phyloP scores from a whole-genome alignment of 768 basidiomycete species.

The Trametes cubensis region DNA sequence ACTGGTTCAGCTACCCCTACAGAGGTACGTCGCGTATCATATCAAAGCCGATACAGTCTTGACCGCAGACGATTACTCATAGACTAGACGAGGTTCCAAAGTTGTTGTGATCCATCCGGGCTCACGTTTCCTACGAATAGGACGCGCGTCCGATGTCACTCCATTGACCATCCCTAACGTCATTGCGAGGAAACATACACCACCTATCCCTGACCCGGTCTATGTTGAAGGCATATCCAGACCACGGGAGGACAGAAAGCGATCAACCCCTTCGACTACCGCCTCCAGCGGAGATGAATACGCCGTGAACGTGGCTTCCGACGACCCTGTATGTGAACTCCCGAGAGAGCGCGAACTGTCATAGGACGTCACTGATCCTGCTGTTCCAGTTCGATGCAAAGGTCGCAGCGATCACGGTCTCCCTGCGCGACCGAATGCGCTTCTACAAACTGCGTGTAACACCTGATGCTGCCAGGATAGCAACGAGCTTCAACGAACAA shows the following conservation, averaged over 20 bases:
- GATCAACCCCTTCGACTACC: conserved; percentile 28
- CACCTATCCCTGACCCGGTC: conserved; percentile 44
- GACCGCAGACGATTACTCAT: neutral
- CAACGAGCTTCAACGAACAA: conserved; percentile 78
- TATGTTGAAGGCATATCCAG: conserved; percentile 58
- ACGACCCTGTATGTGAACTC: conserved; percentile 59
- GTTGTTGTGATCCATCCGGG: conserved; percentile 82
- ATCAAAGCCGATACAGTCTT: neutral
- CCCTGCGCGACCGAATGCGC: conserved; percentile 80
- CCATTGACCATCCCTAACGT: conserved; percentile 71
- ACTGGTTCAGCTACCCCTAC: conserved; percentile 31
- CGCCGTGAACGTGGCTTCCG: conserved; percentile 47
- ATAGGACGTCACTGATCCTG: neutral
- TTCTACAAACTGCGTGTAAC: conserved; percentile 84
- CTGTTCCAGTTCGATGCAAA: conserved; percentile 69
- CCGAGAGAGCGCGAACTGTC: neutral
- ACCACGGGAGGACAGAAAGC: conserved; percentile 46
- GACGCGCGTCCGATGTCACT: conserved; percentile 75
- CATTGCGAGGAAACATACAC: conserved; percentile 65
- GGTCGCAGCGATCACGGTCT: conserved; percentile 67
- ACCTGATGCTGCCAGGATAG: conserved; percentile 68
- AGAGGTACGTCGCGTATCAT: conserved; percentile 26
- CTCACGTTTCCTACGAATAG: conserved; percentile 72
- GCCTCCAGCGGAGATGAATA: conserved; percentile 52
- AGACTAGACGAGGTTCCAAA: conserved; percentile 71